Conservation (phyloP, 2,329 filamentous ascomycete genomes). For the Colletotrichum cordylinicola region DNA sequence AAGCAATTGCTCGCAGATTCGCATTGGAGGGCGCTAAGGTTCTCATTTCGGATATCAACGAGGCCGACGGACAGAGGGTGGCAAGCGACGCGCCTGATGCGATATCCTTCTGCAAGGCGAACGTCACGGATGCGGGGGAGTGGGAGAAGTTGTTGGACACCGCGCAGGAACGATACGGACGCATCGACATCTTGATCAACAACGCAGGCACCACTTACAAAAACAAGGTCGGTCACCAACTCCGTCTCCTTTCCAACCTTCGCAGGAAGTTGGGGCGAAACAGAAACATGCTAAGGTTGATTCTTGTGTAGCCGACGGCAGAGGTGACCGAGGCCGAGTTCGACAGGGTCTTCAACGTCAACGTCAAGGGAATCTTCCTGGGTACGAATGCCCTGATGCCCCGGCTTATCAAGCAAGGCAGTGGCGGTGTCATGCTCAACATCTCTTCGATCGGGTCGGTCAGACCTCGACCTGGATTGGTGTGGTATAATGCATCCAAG, state of each 20-base stretch:
- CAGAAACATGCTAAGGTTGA: background rate
- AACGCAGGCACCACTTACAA: conserved; percentile 65
- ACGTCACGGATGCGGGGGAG: conserved; percentile 58
- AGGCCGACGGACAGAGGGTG: conserved; percentile 53
- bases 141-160: conserved; percentile 57
- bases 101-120: conserved; percentile 45
- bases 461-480: conserved; percentile 65
- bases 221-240: conserved; percentile 48
- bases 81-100: conserved; percentile 32
- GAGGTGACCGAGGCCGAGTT: conserved; percentile 72
- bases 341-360: conserved; percentile 70
- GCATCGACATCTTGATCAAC: conserved; percentile 65
- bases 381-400: conserved; percentile 53
- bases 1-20: conserved; percentile 65
- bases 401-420: conserved; percentile 66
- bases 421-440: conserved; percentile 75
- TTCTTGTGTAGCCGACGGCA: conserved; percentile 50
- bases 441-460: conserved; percentile 78
- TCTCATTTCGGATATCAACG: conserved; percentile 66
- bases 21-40: conserved; percentile 65
- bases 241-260: too few relatives aligned
- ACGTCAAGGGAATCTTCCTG: conserved; percentile 71
- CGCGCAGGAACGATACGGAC: conserved; percentile 51
- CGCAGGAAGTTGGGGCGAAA: background rate
- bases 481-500: conserved; percentile 76